Conservation (phyloP, 139 green algal species). For the Closterium sp. region DNA sequence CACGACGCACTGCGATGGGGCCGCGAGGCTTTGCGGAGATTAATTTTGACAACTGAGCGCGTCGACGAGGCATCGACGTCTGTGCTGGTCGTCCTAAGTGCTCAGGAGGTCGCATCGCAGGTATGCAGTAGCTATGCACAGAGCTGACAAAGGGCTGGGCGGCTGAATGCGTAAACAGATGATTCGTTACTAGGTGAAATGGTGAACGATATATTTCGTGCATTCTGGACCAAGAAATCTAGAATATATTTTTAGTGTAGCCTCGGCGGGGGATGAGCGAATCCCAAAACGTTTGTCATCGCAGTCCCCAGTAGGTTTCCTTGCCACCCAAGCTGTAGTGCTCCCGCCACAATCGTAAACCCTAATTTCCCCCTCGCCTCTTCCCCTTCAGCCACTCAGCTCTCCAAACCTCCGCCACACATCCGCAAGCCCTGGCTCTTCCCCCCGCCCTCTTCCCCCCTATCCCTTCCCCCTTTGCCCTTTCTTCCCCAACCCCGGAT, state of each 20-base stretch:
- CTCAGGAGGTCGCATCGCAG: not conserved
- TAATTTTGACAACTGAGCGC: not conserved
- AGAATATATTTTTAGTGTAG: not conserved
- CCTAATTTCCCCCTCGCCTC: too few relatives aligned
- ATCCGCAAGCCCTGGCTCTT: not conserved
- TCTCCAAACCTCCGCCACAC: not conserved
- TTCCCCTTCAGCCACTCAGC: not conserved
- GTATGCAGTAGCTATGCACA: not conserved
- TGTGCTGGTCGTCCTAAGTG: not conserved
- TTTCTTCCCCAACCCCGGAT: not conserved
- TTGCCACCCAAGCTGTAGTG: not conserved
- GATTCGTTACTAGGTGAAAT: not conserved
- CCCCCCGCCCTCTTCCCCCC: not conserved
- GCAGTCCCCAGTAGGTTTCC: not conserved
- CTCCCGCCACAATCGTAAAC: not conserved
- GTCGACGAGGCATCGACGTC: not conserved
- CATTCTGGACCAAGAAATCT: not conserved
- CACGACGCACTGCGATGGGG: not conserved
- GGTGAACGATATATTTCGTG: not conserved
- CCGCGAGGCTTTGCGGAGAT: not conserved
- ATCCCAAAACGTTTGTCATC: not conserved
- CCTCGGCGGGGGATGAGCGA: not conserved
- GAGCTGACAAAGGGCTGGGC: not conserved
- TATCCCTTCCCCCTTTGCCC: too few relatives aligned
- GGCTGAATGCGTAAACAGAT: not conserved